A percentile compares a stretch with the other conserved stretches of the same genome.
Conservation (phyloP, 192 early-diverging fungal species). For the Chytriomyces confervae region DNA sequence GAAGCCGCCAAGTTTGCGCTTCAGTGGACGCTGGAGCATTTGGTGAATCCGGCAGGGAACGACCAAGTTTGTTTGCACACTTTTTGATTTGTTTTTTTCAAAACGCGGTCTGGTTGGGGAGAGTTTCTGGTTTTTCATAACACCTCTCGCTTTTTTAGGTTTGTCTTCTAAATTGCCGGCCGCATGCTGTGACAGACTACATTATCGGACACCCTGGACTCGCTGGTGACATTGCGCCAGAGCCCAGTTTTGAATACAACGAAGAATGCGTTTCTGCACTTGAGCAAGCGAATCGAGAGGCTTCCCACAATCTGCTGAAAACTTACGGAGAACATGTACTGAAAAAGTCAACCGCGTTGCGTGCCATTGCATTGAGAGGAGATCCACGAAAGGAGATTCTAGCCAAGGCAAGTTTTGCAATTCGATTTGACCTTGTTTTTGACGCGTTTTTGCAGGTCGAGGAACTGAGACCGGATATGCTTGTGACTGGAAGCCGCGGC, state of each 20-base stretch:
- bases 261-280: conserved; percentile 8
- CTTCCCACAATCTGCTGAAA: conserved; percentile 20
- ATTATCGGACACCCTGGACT: too few species aligned
- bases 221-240: too few species aligned
- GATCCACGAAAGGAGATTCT: conserved; percentile 53
- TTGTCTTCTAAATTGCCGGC: too few species aligned
- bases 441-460: conserved; percentile 2
- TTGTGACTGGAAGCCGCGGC: conserved; percentile 35
- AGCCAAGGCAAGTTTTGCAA: conserved; percentile 14
- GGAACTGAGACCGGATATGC: conserved; percentile 33
- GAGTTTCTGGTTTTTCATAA: too few species aligned
- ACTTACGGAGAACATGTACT: conserved; percentile 21
- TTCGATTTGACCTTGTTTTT: too few species aligned
- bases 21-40: conserved; percentile 43
- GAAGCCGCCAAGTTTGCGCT: conserved; percentile 27
- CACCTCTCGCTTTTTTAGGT: too few species aligned
- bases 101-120: background rate
- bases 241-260: too few species aligned
- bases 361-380: conserved; percentile 54
- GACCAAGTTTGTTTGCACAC: conserved; percentile 16
- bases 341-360: conserved; percentile 2
- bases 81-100: background rate
- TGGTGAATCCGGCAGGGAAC: background rate
- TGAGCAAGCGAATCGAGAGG: conserved; percentile 15
- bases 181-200: too few species aligned